phyloP scores from a whole-genome alignment of 108 stramenopile species.

The Cyclotella sp. region DNA sequence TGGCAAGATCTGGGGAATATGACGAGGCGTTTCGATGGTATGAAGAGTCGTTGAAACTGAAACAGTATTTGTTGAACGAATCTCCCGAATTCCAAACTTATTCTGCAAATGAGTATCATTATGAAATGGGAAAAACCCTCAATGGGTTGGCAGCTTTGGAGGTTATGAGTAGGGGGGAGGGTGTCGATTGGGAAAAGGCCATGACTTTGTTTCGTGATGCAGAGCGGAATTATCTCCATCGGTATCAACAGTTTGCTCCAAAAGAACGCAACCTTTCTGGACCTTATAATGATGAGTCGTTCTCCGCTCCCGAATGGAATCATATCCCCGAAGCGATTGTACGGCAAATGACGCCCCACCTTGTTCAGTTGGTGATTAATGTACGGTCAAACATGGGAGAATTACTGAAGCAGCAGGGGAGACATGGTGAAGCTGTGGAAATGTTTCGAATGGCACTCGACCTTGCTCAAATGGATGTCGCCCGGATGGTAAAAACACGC shows the following conservation, averaged over 20 bases:
- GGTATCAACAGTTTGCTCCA: conserved; percentile 1
- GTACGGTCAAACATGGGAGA: conserved; percentile 51
- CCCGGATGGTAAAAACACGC: conserved; percentile 1
- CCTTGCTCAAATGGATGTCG: conserved; percentile 33
- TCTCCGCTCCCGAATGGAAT: neutral
- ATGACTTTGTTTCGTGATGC: conserved; percentile 40
- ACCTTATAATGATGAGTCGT: neutral
- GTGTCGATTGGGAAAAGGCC: conserved; percentile 34
- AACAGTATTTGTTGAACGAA: conserved; percentile 18
- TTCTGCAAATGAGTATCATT: conserved; percentile 2
- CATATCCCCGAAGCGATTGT: conserved; percentile 7
- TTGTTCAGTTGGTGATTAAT: conserved; percentile 37
- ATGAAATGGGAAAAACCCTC: conserved; percentile 40
- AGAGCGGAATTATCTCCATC: conserved; percentile 39
- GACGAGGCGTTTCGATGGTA: conserved; percentile 47
- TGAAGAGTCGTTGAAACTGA: conserved; percentile 34
- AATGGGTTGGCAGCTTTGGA: conserved; percentile 50
- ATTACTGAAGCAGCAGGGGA: conserved; percentile 28
- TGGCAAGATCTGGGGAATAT: conserved; percentile 48
- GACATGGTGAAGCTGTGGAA: conserved; percentile 23
- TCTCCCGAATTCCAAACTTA: neutral
- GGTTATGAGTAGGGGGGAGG: conserved; percentile 28
- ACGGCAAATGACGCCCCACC: conserved; percentile 32
- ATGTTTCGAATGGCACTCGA: conserved; percentile 29
- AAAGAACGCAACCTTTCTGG: neutral